Conservation (phyloP, 441 rosid genomes). For the Iberis amara region DNA sequence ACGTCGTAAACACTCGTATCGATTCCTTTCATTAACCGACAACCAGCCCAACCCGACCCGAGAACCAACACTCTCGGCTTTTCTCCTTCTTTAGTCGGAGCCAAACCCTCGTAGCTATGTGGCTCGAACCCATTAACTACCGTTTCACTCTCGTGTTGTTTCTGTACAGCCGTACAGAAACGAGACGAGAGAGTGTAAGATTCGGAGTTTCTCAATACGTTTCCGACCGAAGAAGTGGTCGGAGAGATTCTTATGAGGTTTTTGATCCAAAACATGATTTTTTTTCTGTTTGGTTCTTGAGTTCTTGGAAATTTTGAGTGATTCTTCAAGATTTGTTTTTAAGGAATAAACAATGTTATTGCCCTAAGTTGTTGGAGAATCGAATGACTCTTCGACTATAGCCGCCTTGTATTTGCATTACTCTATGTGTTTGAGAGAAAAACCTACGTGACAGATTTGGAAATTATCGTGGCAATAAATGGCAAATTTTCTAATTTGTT, state of each 20-base stretch:
- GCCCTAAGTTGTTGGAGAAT: constrained; percentile 11
- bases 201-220: constrained; percentile 23
- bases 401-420: constrained; percentile 16
- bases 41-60: constrained; percentile 95
- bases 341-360: not conserved
- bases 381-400: not conserved
- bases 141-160: constrained; percentile 9
- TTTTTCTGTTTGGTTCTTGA: not conserved
- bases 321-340: not conserved
- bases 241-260: constrained; percentile 35
- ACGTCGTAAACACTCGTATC: constrained; percentile 72
- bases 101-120: constrained; percentile 37
- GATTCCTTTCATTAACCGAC: constrained; percentile 76
- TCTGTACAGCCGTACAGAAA: constrained; percentile 37
- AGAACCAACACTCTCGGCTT: constrained; percentile 78
- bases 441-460: constrained; percentile 23
- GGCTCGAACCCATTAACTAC: constrained; percentile 16
- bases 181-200: constrained; percentile 39
- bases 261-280: constrained; percentile 45
- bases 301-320: not conserved
- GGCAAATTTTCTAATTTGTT: no score
- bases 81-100: constrained; percentile 53
- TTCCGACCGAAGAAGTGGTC: constrained; percentile 25
- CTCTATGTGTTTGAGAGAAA: constrained; percentile 21
- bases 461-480: not conserved